These are phyloP conservation scores for Phytophthora boehmeriae DNA, from an alignment of 352 stramenopile species.

Conservation along the genomic window DNA sequence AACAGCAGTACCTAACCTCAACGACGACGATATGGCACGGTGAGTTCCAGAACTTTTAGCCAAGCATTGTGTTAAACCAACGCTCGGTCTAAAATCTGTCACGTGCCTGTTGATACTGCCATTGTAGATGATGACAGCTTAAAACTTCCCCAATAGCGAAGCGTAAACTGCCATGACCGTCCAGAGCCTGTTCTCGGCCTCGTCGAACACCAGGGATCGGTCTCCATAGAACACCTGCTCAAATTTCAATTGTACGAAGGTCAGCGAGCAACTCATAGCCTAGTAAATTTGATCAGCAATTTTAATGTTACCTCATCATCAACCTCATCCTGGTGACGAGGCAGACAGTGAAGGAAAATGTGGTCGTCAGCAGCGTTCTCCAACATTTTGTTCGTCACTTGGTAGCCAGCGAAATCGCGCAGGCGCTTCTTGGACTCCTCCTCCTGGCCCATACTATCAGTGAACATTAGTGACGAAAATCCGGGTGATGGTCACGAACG, in stretches of 20 bases:
- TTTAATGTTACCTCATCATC: slow-evolving; percentile 89
- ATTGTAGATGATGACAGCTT: slow-evolving; percentile 13
- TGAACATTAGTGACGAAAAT: not conserved
- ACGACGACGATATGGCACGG: no score
- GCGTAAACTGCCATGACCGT: slow-evolving; percentile 97
- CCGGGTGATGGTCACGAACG: not conserved
- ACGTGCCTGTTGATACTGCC: not conserved
- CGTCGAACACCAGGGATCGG: slow-evolving; percentile 95
- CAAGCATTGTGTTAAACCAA: not conserved
- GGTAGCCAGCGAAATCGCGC: slow-evolving; percentile 95
- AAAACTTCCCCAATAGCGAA: slow-evolving; percentile 68
- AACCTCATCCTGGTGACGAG: slow-evolving; percentile 97
- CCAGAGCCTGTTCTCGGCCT: slow-evolving; percentile 99
- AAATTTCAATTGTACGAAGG: slow-evolving; percentile 2
- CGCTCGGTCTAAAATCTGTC: not conserved
- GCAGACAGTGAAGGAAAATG: slow-evolving; percentile 98
- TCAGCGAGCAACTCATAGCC: not conserved
- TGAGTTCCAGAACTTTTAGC: not conserved
- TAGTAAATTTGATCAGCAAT: not conserved
- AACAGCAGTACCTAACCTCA: no score
- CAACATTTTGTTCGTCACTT: slow-evolving; percentile 94
- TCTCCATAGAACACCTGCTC: slow-evolving; percentile 94
- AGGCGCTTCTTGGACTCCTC: slow-evolving; percentile 94
- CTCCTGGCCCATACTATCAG: slow-evolving; percentile 91
- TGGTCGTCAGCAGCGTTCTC: slow-evolving; percentile 88